A percentile compares a stretch with the other conserved stretches of the same genome.
Evolutionary conservation across 192 early-diverging fungal genomes (phyloP).

Genomic region (Allomyces macrogynus): DNA sequence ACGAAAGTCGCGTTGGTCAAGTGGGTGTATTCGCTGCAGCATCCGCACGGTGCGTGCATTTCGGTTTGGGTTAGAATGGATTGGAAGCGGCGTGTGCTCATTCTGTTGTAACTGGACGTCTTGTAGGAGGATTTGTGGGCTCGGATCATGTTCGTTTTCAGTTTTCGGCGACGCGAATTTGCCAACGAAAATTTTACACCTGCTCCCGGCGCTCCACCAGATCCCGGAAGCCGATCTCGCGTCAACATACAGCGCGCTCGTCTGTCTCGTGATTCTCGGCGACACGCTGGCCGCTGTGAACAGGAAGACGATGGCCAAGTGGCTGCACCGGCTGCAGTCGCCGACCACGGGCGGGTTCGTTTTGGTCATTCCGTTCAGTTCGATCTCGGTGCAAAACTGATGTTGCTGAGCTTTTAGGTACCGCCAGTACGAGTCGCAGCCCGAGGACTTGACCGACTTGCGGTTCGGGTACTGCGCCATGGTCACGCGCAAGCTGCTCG

Average conservation of each 20-base stretch:
- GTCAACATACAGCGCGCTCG: slow-evolving; percentile 78
- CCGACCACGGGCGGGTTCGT: slow-evolving; percentile 1
- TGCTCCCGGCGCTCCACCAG: background rate
- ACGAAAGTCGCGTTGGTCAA: background rate
- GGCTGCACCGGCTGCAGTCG: slow-evolving; percentile 40
- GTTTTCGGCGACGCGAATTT: background rate
- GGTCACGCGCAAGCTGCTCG: slow-evolving; percentile 55
- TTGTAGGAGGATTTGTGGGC: background rate
- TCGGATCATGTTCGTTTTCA: background rate
- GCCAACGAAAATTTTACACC: too few species aligned
- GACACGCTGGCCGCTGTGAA: slow-evolving; percentile 78
- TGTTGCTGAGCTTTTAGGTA: background rate
- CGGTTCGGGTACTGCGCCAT: slow-evolving; percentile 84
- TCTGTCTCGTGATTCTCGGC: slow-evolving; percentile 55
- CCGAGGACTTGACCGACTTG: slow-evolving; percentile 49
- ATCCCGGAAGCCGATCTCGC: slow-evolving; percentile 30
- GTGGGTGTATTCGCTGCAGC: background rate
- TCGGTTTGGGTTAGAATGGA: background rate
- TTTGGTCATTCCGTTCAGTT: slow-evolving; percentile 3
- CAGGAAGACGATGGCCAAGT: slow-evolving; percentile 32
- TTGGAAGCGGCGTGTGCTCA: too few species aligned
- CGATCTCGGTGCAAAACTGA: background rate
- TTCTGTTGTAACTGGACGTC: background rate
- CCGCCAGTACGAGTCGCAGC: background rate
- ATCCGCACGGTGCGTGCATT: background rate